Evolutionary conservation across 2,329 filamentous ascomycete genomes (phyloP).

Genomic region (Bipolaris victoriae): DNA sequence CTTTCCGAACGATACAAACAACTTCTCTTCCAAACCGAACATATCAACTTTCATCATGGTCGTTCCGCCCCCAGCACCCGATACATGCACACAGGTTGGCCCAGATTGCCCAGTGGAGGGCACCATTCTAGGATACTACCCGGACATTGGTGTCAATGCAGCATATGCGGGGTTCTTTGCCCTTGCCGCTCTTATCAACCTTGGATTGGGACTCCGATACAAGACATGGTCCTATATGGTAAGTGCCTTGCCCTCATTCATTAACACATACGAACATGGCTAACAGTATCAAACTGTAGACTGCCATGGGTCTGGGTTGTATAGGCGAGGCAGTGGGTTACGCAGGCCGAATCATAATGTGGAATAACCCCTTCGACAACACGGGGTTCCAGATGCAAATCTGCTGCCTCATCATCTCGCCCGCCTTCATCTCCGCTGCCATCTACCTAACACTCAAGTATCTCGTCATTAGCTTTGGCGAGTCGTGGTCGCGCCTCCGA

Average conservation of each 20-base stretch:
- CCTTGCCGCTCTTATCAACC: slow-evolving; percentile 56
- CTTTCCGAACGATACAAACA: not conserved
- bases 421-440: slow-evolving; percentile 61
- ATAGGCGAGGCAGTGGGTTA: slow-evolving; percentile 63
- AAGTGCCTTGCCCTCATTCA: not conserved
- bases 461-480: slow-evolving; percentile 62
- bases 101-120: slow-evolving; percentile 55
- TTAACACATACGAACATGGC: not conserved
- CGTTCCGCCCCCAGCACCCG: slow-evolving; percentile 27
- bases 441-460: slow-evolving; percentile 65
- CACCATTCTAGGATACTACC: slow-evolving; percentile 62
- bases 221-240: slow-evolving; percentile 63
- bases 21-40: not conserved
- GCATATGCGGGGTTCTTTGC: slow-evolving; percentile 61
- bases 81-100: slow-evolving; percentile 23
- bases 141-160: slow-evolving; percentile 58
- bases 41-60: slow-evolving; percentile 21
- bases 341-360: slow-evolving; percentile 60
- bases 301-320: slow-evolving; percentile 57
- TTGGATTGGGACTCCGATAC: slow-evolving; percentile 57
- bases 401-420: slow-evolving; percentile 62
- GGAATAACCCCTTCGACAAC: slow-evolving; percentile 59
- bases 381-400: slow-evolving; percentile 61
- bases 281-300: slow-evolving; percentile 19
- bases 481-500: slow-evolving; percentile 36